These are phyloP conservation scores for Fusarium sublunatum DNA, from an alignment of 2,329 filamentous ascomycete species.

Conservation along the genomic window DNA sequence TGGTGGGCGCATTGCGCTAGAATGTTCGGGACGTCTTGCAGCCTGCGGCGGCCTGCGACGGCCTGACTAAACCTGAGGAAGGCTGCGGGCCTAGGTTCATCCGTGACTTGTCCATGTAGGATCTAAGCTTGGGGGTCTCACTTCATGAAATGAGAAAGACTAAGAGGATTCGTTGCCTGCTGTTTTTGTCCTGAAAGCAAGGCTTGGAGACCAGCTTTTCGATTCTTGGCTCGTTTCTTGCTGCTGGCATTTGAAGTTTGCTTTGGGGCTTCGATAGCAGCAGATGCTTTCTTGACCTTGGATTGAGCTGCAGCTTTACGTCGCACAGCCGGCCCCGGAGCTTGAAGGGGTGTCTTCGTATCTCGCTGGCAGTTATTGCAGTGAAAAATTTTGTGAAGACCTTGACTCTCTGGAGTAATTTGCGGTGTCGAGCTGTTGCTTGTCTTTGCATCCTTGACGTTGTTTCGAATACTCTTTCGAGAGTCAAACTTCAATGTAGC, in stretches of 20 bases:
- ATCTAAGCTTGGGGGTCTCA: conserved; percentile 23
- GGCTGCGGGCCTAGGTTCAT: conserved; percentile 22
- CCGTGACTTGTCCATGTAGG: conserved; percentile 8
- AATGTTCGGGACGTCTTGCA: conserved; percentile 38
- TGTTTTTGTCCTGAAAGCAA: conserved; percentile 66
- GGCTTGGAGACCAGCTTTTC: conserved; percentile 74
- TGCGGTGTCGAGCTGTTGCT: conserved; percentile 7
- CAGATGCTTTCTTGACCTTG: conserved; percentile 35
- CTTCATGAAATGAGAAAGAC: conserved; percentile 67
- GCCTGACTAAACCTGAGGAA: conserved; percentile 21
- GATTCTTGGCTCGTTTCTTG: conserved; percentile 73
- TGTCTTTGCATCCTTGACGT: conserved; percentile 14
- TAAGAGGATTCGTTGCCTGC: conserved; percentile 57
- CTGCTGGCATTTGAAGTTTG: conserved; percentile 65
- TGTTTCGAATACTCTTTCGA: conserved; percentile 19
- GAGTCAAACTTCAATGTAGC: conserved; percentile 55
- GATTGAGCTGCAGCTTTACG: conserved; percentile 31
- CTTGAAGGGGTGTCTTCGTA: conserved; percentile 56
- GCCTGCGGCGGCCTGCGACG: neutral
- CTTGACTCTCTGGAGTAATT: conserved; percentile 32
- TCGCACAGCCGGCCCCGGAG: conserved; percentile 50
- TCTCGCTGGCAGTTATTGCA: conserved; percentile 60
- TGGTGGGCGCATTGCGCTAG: conserved; percentile 38
- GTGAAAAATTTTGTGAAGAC: conserved; percentile 54
- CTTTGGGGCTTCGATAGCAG: conserved; percentile 46